phyloP scores from a whole-genome alignment of 2,329 filamentous ascomycete genomes.

The Dendrostoma leiphaemia region DNA sequence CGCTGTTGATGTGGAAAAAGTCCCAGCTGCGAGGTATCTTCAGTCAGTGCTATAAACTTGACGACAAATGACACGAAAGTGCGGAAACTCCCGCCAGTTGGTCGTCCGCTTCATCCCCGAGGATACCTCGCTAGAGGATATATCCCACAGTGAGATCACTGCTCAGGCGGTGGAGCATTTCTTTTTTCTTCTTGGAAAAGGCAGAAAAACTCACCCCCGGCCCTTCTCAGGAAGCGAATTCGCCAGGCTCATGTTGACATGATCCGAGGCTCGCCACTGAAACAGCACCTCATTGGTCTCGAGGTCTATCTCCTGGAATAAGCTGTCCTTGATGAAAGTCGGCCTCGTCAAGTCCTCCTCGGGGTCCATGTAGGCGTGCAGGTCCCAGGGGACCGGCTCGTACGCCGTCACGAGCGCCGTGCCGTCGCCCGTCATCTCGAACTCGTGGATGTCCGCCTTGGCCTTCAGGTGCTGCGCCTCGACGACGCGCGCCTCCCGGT shows the following conservation, averaged over 20 bases:
- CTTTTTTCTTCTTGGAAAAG: too few species aligned
- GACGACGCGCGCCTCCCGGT: conserved; percentile 30
- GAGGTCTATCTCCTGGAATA: conserved; percentile 37
- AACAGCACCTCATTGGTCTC: conserved; percentile 35
- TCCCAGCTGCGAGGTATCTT: conserved; percentile 36
- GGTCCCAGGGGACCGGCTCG: conserved; percentile 24
- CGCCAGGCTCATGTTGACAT: conserved; percentile 27
- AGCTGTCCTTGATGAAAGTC: conserved; percentile 32
- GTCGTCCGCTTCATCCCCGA: too few species aligned
- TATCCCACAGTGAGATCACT: too few species aligned
- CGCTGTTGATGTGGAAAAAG: conserved; percentile 37
- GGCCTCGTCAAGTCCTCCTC: conserved; percentile 12
- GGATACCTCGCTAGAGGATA: too few species aligned
- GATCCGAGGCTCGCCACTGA: conserved; percentile 33
- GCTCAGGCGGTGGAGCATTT: too few species aligned
- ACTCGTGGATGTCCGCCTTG: conserved; percentile 38
- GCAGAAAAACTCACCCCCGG: not conserved
- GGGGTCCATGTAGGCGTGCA: conserved; percentile 21
- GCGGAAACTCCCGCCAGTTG: too few species aligned
- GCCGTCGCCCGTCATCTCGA: conserved; percentile 38
- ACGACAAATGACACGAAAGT: too few species aligned
- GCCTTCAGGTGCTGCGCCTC: not conserved
- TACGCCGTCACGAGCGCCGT: conserved; percentile 42
- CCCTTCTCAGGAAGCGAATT: conserved; percentile 4
- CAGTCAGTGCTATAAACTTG: too few species aligned